Percentiles rank a stretch among this genome's conserved stretches.
These are phyloP conservation scores for Tulasnella sp. DNA, from an alignment of 768 basidiomycete species.

Conservation along the genomic window DNA sequence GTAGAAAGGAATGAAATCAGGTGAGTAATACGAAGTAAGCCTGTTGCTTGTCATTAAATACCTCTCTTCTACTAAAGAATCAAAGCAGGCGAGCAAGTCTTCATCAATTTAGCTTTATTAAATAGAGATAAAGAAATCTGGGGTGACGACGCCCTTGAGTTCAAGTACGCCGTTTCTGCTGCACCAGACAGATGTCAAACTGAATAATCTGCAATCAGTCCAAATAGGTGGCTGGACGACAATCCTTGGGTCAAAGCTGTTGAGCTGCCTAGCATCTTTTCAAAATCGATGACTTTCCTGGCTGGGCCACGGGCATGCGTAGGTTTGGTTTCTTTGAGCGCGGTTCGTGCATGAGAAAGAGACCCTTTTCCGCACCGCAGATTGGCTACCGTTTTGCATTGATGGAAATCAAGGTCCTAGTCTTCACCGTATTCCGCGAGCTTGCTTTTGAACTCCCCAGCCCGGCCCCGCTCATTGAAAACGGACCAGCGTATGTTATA, in stretches of 20 bases:
- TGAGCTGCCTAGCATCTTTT: conserved; percentile 23
- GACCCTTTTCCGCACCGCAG: not conserved
- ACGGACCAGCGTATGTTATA: conserved; percentile 22
- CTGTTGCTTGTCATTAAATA: not conserved
- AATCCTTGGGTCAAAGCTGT: not conserved
- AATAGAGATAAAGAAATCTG: conserved; percentile 35
- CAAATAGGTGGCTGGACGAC: conserved; percentile 26
- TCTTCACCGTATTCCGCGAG: conserved; percentile 56
- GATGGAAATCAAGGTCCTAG: conserved; percentile 46
- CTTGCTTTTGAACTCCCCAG: conserved; percentile 61
- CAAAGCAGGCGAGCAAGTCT: conserved; percentile 29
- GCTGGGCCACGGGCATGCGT: conserved; percentile 34
- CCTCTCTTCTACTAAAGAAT: conserved; percentile 14
- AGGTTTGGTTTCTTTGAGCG: conserved; percentile 53
- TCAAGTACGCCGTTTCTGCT: conserved; percentile 35
- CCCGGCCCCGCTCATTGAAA: conserved; percentile 48
- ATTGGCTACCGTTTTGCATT: conserved; percentile 32
- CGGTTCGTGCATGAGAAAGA: conserved; percentile 46
- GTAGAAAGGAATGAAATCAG: conserved; percentile 18
- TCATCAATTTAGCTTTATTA: conserved; percentile 20
- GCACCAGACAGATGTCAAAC: not conserved
- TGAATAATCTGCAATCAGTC: not conserved
- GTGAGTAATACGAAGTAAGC: not conserved
- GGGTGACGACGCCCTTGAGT: conserved; percentile 37
- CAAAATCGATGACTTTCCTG: conserved; percentile 30